These are phyloP conservation scores for Candida methanosorbosa DNA, from an alignment of 805 yeast genomes.

Conservation along the genomic window DNA sequence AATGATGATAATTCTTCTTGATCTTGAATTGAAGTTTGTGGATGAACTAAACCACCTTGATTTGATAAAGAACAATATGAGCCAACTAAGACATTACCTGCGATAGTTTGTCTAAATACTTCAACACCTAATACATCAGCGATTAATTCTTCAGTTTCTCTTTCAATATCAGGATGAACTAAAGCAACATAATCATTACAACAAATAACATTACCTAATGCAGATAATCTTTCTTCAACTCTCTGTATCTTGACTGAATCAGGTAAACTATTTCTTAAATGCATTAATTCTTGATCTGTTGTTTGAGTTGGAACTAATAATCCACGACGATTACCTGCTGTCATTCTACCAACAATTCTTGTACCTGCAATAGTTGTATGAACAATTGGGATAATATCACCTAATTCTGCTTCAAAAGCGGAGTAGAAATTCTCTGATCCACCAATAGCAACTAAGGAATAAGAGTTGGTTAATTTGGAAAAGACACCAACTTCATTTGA, in stretches of 20 bases:
- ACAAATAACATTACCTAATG: slow-evolving; percentile 95
- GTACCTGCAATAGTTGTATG: slow-evolving; percentile 98
- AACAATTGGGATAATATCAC: slow-evolving; percentile 92
- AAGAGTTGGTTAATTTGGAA: slow-evolving; percentile 90
- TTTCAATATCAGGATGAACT: slow-evolving; percentile 98
- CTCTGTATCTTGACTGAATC: slow-evolving; percentile 93
- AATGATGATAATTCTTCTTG: slow-evolving; percentile 96
- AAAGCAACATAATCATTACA: slow-evolving; percentile 98
- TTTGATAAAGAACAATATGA: slow-evolving; percentile 91
- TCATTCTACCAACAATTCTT: slow-evolving; percentile 95
- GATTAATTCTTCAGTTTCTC: slow-evolving; percentile 97
- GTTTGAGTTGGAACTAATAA: slow-evolving; percentile 95
- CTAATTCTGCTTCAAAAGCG: slow-evolving; percentile 95
- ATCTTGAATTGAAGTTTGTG: slow-evolving; percentile 94
- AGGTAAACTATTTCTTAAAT: slow-evolving; percentile 91
- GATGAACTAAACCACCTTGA: slow-evolving; percentile 98
- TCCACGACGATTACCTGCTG: slow-evolving; percentile 98
- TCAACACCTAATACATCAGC: slow-evolving; percentile 98
- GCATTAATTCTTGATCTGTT: slow-evolving; percentile 97
- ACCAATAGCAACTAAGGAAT: slow-evolving; percentile 93
- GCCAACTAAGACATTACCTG: slow-evolving; percentile 96
- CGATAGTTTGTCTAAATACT: slow-evolving; percentile 97
- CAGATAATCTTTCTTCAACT: slow-evolving; percentile 95
- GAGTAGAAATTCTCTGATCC: slow-evolving; percentile 82
- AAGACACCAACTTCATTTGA: slow-evolving; percentile 92